Evolutionary conservation across 139 green algal genomes (phyloP).

Genomic region (Gonium pectorale): DNA sequence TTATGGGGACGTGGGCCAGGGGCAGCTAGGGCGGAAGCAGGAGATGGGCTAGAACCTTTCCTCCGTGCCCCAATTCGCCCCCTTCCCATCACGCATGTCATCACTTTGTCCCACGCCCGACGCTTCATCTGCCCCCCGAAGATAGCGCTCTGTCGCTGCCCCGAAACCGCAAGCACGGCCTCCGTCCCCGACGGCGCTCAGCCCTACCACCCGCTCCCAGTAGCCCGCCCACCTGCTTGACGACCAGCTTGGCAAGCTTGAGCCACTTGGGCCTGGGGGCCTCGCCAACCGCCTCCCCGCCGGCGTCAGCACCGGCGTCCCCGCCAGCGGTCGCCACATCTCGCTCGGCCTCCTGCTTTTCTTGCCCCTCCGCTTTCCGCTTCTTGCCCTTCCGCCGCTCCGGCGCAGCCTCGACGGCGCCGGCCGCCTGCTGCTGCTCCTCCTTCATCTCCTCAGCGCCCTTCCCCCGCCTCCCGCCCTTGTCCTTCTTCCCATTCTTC

Average conservation of each 20-base stretch:
- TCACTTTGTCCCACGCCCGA: too few species aligned
- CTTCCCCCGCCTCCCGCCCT: too few species aligned
- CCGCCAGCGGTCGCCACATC: not conserved
- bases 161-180: too few species aligned
- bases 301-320: not conserved
- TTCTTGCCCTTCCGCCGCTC: conserved; percentile 49
- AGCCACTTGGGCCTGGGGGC: conserved; percentile 28
- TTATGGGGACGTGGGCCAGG: not conserved
- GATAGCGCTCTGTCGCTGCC: too few species aligned
- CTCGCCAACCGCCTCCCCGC: not conserved
- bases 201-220: not conserved
- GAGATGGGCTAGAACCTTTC: too few species aligned
- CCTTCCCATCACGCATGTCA: too few species aligned
- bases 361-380: not conserved
- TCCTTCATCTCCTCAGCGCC: not conserved
- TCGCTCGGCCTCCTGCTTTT: not conserved
- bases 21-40: not conserved
- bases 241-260: conserved; percentile 5
- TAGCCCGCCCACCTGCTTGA: conserved; percentile 25
- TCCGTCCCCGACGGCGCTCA: too few species aligned
- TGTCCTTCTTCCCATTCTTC: not conserved
- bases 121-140: too few species aligned
- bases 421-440: not conserved
- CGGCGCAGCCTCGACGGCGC: not conserved
- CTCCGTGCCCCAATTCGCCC: too few species aligned